phyloP scores from a whole-genome alignment of 306 rosid species.

The Glycine latifolia region DNA sequence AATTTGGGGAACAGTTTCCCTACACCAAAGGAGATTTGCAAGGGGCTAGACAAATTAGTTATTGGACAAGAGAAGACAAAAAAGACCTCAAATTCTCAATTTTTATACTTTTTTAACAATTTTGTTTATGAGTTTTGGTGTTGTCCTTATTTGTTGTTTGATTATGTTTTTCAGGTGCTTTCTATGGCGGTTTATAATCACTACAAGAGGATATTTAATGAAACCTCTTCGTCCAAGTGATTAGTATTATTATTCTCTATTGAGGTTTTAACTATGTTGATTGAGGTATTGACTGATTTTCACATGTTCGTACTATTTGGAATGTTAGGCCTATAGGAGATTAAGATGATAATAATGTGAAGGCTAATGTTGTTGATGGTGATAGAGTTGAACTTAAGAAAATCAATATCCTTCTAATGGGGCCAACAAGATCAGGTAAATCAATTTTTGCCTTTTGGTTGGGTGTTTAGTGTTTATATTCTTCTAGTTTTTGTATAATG shows the following conservation, averaged over 20 bases:
- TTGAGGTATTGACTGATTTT: conserved; percentile 37
- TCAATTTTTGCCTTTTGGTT: conserved; percentile 28
- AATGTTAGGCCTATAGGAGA: conserved; percentile 88
- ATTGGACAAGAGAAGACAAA: conserved; percentile 97
- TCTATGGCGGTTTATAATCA: conserved; percentile 98
- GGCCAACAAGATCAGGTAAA: conserved; percentile 99
- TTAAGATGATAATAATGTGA: conserved; percentile 48
- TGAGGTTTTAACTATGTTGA: neutral
- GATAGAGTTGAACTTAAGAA: conserved; percentile 95
- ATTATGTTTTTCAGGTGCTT: conserved; percentile 71
- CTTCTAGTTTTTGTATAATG: neutral
- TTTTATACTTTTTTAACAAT: neutral
- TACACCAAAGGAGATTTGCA: conserved; percentile 92
- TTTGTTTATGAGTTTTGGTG: neutral
- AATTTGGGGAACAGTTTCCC: conserved; percentile 80
- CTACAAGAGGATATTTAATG: conserved; percentile 83
- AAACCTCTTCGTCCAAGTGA: conserved; percentile 68
- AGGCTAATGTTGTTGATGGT: conserved; percentile 60
- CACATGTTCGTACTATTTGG: conserved; percentile 58
- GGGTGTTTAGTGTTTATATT: neutral
- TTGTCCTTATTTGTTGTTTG: conserved; percentile 5
- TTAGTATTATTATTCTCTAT: conserved; percentile 47
- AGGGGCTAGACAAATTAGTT: conserved; percentile 90
- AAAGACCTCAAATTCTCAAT: conserved; percentile 47
- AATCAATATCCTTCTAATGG: conserved; percentile 96